Conservation (phyloP, 192 early-diverging fungal genomes). For the Dissophora globulifera region DNA sequence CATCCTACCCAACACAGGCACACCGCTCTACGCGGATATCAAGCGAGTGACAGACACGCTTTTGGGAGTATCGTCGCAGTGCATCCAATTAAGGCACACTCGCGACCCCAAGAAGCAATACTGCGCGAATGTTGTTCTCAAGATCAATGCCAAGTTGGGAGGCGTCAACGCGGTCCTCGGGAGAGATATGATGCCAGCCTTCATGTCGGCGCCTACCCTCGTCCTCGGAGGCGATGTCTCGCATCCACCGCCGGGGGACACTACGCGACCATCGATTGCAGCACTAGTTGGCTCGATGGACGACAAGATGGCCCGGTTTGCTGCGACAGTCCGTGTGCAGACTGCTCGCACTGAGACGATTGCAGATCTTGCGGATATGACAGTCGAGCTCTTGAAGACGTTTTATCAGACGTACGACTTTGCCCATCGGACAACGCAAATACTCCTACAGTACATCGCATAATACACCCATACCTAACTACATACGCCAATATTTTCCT, state of each 20-base stretch:
- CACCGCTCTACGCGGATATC: constrained; percentile 84
- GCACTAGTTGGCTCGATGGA: constrained; percentile 81
- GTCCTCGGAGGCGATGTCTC: constrained; percentile 93
- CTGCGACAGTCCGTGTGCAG: constrained; percentile 72
- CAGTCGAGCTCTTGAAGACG: constrained; percentile 71
- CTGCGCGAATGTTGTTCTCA: constrained; percentile 92
- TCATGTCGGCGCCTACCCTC: constrained; percentile 75
- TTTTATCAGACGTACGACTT: constrained; percentile 62
- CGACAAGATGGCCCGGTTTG: constrained; percentile 68
- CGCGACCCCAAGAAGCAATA: constrained; percentile 81
- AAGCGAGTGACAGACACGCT: constrained; percentile 92
- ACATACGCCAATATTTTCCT: too few relatives aligned
- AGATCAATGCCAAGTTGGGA: constrained; percentile 95
- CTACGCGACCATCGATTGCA: constrained; percentile 76
- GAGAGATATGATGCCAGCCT: constrained; percentile 66
- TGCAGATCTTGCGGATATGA: constrained; percentile 70
- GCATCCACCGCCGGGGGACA: constrained; percentile 75
- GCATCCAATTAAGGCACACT: constrained; percentile 85
- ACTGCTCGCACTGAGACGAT: constrained; percentile 79
- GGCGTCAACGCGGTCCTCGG: constrained; percentile 81
- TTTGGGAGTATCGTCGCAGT: constrained; percentile 90
- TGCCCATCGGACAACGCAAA: too few relatives aligned
- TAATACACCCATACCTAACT: too few relatives aligned
- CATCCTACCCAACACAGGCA: constrained; percentile 82
- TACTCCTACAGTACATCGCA: too few relatives aligned